Base-by-base conservation (phyloP, 1,284 basidiomycete genomes). In the Albatrellus sp. region DNA sequence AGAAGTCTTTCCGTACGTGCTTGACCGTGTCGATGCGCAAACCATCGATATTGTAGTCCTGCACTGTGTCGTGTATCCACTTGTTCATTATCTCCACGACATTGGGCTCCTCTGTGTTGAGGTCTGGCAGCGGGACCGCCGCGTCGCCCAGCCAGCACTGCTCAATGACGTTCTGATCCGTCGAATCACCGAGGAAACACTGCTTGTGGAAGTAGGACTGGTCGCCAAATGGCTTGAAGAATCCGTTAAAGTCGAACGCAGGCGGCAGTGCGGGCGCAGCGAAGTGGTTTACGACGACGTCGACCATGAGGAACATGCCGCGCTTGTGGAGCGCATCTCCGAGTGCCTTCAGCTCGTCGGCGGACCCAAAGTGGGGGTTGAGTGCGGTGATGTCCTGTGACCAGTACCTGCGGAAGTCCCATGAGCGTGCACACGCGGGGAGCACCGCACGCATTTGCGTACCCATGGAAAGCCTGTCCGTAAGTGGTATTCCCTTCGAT, bases 231-330 rank as follows among this genome's bases (percentile, higher is more conserved):
- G 40, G 45, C 40, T 39, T 30, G 41, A 43, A 44, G 28, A 40
- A 47, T 30, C 20, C 10, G 17, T 40, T 16, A 32, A 46, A 45
- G 37, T 37, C 43, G 44, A 73, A 68, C 52, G 79, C 75, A 11
- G 77, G 75, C 5, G 63, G 67, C 13, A 62, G 66, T 6, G 73
- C 69, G 9, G 72, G 70, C 1, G 78, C 63, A 63, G 84, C 84
- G 33, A 86, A 72, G 57, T 84, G 77, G 62, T 89, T 88, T 31
- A 86, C 75, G 17, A 85, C 84, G 35, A 88, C 65, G 56, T 88
- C 84, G 44, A 87, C 75, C 86, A 89, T 88, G 50, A 87, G 64
- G 55, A 75, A 80, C 83, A 90, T 89, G 32, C 72, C 72, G 41
- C 84, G 73, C 36, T 67, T 64, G 58, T 90, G 85, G 2, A 88